Evolutionary conservation across 257 asterid species (phyloP).

Genomic region (Nemophila menziesii): DNA sequence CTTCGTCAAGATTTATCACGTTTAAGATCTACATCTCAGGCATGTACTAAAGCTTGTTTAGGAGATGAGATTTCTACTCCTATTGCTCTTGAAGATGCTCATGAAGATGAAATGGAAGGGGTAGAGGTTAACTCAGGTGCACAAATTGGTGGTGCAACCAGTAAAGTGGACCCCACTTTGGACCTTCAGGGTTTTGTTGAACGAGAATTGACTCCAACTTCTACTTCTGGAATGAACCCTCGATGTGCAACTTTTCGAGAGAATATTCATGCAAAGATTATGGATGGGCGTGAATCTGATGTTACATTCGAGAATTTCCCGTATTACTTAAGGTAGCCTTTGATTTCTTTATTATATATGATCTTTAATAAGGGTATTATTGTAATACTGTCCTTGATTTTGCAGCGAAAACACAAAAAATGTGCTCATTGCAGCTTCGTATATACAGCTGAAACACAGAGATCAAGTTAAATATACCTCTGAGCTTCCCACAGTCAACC

Average conservation of each 20-base stretch:
- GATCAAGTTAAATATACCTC: slow-evolving; percentile 57
- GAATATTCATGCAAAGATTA: slow-evolving; percentile 40
- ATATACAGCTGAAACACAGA: slow-evolving; percentile 65
- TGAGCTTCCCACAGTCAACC: slow-evolving; percentile 73
- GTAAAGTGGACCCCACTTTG: slow-evolving; percentile 40
- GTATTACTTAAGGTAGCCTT: slow-evolving; percentile 59
- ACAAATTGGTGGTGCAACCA: slow-evolving; percentile 33
- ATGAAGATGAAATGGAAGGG: slow-evolving; percentile 64
- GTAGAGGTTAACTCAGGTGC: slow-evolving; percentile 61
- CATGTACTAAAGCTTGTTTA: slow-evolving; percentile 35
- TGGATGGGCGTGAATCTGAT: slow-evolving; percentile 46
- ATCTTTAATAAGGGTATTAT: background rate
- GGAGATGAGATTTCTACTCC: slow-evolving; percentile 49
- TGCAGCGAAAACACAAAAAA: slow-evolving; percentile 83
- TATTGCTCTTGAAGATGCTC: slow-evolving; percentile 38
- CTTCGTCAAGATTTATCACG: slow-evolving; percentile 47
- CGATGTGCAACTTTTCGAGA: slow-evolving; percentile 52
- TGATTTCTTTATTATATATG: background rate
- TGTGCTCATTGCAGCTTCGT: slow-evolving; percentile 76
- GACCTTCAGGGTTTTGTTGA: slow-evolving; percentile 47
- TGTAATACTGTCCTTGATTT: slow-evolving; percentile 13
- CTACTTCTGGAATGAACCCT: slow-evolving; percentile 43
- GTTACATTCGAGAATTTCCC: slow-evolving; percentile 84
- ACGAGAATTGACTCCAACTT: slow-evolving; percentile 48
- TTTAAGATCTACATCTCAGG: slow-evolving; percentile 48